Percentiles rank a stretch among this genome's conserved stretches.
Conservation (phyloP, 306 rosid genomes). For the Inga laurina region DNA sequence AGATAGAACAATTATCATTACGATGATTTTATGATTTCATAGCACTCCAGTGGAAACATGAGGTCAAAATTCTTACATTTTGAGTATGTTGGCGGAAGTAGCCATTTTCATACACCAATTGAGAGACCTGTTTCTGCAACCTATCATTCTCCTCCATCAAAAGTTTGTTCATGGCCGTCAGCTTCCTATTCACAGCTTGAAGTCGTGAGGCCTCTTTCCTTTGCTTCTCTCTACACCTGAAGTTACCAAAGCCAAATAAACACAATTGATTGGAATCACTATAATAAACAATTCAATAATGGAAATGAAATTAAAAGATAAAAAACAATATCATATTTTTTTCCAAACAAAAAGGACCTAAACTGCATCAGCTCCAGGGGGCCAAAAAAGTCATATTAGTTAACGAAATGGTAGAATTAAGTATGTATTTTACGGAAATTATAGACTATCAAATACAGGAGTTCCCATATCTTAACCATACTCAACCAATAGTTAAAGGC, state of each 20-base stretch:
- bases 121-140: constrained; percentile 89
- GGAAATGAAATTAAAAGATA: not conserved
- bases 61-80: not conserved
- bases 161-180: constrained; percentile 81
- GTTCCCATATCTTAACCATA: not conserved
- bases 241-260: constrained; percentile 1
- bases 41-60: not conserved
- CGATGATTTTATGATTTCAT: not conserved
- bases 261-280: not conserved
- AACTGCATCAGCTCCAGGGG: not conserved
- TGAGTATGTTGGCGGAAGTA: constrained; percentile 33
- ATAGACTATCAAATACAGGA: not conserved
- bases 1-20: not conserved
- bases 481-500: not conserved
- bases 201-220: constrained; percentile 80
- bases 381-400: not conserved
- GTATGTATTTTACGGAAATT: not conserved
- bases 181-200: constrained; percentile 78
- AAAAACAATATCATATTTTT: not conserved
- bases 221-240: constrained; percentile 85
- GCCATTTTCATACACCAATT: constrained; percentile 81
- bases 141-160: constrained; percentile 95
- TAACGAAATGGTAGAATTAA: not conserved
- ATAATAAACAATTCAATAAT: not conserved
- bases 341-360: not conserved